phyloP scores from a whole-genome alignment of 257 asterid species.

The Euphrasia confusa region DNA sequence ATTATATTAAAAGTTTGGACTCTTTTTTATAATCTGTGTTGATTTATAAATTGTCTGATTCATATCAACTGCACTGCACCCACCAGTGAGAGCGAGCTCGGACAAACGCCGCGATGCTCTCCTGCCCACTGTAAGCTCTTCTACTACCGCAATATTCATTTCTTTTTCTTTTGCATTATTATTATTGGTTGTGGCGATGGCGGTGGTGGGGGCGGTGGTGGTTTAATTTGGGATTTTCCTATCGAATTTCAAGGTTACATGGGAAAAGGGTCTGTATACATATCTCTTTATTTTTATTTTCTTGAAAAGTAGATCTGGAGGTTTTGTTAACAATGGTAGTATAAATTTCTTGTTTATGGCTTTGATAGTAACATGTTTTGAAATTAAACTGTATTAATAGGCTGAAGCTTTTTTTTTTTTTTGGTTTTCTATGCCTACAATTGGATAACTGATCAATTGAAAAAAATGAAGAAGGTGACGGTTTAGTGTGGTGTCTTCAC shows the following conservation, averaged over 20 bases:
- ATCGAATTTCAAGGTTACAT: neutral
- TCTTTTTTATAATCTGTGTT: neutral
- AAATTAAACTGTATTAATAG: neutral
- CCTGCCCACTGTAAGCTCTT: conserved; percentile 43
- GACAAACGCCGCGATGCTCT: conserved; percentile 35
- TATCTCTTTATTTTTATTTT: neutral
- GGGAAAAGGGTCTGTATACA: too few species aligned
- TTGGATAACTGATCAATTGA: neutral
- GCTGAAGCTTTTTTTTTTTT: neutral
- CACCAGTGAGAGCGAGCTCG: conserved; percentile 17
- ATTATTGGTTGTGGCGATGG: neutral
- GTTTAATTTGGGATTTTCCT: neutral
- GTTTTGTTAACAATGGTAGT: neutral
- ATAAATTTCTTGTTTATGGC: neutral
- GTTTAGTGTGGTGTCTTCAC: neutral
- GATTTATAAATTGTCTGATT: neutral
- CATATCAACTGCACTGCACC: conserved; percentile 1
- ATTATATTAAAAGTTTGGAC: neutral
- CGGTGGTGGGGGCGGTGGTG: too few species aligned
- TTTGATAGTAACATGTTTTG: neutral
- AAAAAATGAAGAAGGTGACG: neutral
- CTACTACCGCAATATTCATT: neutral
- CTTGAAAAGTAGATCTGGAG: neutral
- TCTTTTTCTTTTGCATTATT: neutral
- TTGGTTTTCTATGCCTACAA: neutral